phyloP scores from a whole-genome alignment of 1,284 basidiomycete species.

The Termitomyces sp. region DNA sequence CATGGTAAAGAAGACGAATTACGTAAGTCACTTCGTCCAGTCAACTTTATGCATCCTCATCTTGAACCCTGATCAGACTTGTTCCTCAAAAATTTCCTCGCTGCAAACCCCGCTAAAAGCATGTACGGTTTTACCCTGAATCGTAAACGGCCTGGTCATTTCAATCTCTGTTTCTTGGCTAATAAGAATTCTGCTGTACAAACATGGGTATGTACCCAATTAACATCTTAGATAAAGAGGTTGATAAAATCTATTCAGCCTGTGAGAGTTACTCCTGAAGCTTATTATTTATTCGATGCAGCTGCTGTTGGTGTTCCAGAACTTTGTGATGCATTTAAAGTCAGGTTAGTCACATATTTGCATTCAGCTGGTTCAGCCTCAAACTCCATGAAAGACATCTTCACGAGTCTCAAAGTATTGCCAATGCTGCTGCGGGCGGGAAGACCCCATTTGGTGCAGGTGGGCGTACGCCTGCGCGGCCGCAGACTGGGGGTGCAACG shows the following conservation, averaged over 20 bases:
- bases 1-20: slow-evolving; percentile 84
- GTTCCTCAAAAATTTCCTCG: slow-evolving; percentile 86
- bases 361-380: slow-evolving; percentile 7
- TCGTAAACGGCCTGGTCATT: slow-evolving; percentile 85
- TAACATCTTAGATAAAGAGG: slow-evolving; percentile 2
- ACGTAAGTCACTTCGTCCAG: slow-evolving; percentile 49
- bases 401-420: slow-evolving; percentile 74
- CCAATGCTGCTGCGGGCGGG: slow-evolving; percentile 53
- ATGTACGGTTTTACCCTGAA: slow-evolving; percentile 97
- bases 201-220: slow-evolving; percentile 66
- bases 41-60: background rate
- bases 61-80: slow-evolving; percentile 49
- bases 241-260: slow-evolving; percentile 47
- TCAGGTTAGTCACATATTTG: slow-evolving; percentile 47
- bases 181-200: slow-evolving; percentile 89
- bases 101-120: slow-evolving; percentile 90
- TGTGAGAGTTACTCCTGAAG: slow-evolving; percentile 84
- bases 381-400: slow-evolving; percentile 49
- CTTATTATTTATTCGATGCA: slow-evolving; percentile 85
- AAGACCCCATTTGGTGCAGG: slow-evolving; percentile 79
- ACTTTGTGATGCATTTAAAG: slow-evolving; percentile 94
- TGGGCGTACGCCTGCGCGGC: slow-evolving; percentile 70
- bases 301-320: slow-evolving; percentile 86
- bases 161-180: slow-evolving; percentile 90
- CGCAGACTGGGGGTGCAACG: slow-evolving; percentile 56